phyloP scores from a whole-genome alignment of 2,329 filamentous ascomycete genomes.

The Xylaria sp. region DNA sequence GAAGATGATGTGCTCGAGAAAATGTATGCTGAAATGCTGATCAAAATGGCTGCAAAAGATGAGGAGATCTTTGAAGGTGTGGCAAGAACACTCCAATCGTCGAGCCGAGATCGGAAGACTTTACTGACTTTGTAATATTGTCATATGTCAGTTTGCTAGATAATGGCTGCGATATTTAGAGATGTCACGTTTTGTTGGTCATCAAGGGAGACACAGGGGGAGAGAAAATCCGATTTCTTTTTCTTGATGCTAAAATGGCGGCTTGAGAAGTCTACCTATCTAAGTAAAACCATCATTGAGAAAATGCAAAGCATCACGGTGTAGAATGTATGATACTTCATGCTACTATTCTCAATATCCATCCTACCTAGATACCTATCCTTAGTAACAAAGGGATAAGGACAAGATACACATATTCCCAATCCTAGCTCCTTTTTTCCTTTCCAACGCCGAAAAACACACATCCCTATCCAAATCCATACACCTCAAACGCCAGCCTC shows the following conservation, averaged over 20 bases:
- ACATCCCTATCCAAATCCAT: background rate
- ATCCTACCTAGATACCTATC: too few relatives aligned
- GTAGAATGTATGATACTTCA: too few relatives aligned
- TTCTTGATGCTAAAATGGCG: too few relatives aligned
- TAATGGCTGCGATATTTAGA: background rate
- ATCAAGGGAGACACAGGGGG: background rate
- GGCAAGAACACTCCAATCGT: background rate
- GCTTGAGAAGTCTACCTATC: too few relatives aligned
- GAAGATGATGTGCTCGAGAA: constrained; percentile 2
- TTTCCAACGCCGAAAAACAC: constrained; percentile 5
- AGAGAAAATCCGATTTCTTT: background rate
- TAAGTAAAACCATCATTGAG: too few relatives aligned
- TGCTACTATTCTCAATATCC: too few relatives aligned
- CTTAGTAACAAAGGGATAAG: background rate
- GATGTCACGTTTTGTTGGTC: background rate
- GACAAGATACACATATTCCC: background rate
- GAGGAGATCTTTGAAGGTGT: constrained; percentile 2
- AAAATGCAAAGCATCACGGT: too few relatives aligned
- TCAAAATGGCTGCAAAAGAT: constrained; percentile 11
- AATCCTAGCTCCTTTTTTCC: background rate
- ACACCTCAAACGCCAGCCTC: background rate
- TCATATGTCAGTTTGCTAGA: background rate
- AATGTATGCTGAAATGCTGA: constrained; percentile 7
- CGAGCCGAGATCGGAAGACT: background rate
- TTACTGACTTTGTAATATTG: background rate